phyloP scores from a whole-genome alignment of 2,329 filamentous ascomycete genomes.

The Pleurostoma richardsiae region DNA sequence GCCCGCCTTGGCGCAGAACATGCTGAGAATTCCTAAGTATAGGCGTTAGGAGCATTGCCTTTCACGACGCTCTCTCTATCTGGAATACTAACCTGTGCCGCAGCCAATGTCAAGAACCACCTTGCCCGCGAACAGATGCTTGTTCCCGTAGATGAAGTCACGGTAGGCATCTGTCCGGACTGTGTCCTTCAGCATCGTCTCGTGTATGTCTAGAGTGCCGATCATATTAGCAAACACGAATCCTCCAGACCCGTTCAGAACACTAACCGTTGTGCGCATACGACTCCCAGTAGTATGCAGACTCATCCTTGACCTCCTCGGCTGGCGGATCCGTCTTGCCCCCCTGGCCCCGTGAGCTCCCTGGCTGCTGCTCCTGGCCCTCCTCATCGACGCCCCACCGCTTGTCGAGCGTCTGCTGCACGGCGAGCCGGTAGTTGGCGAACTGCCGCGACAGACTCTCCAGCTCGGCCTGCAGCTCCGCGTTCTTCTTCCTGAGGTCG shows the following conservation, averaged over 20 bases:
- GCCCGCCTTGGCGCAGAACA: slow-evolving; percentile 91
- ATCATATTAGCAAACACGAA: not conserved
- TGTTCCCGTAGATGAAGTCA: slow-evolving; percentile 92
- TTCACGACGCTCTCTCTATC: not conserved
- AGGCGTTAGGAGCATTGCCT: not conserved
- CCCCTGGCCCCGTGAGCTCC: too few relatives aligned
- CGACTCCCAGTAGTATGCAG: slow-evolving; percentile 54
- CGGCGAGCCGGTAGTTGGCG: slow-evolving; percentile 58
- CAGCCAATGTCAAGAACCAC: slow-evolving; percentile 90
- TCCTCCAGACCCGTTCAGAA: not conserved
- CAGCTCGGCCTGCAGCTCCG: slow-evolving; percentile 55
- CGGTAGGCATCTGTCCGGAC: slow-evolving; percentile 88
- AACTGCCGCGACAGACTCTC: slow-evolving; percentile 57
- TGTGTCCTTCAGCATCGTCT: slow-evolving; percentile 90
- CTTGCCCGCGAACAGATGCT: slow-evolving; percentile 83
- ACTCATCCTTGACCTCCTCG: slow-evolving; percentile 27
- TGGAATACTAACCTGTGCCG: slow-evolving; percentile 50
- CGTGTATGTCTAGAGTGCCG: slow-evolving; percentile 69
- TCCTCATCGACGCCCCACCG: slow-evolving; percentile 56
- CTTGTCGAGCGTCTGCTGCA: slow-evolving; percentile 62
- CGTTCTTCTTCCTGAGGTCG: slow-evolving; percentile 41
- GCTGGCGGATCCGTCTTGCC: too few relatives aligned
- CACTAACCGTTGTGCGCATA: slow-evolving; percentile 54
- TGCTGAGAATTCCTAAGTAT: slow-evolving; percentile 68
- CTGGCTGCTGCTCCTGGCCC: not conserved